Conservation (phyloP, 1,139 yeast genomes). For the Diutina neorugosa region DNA sequence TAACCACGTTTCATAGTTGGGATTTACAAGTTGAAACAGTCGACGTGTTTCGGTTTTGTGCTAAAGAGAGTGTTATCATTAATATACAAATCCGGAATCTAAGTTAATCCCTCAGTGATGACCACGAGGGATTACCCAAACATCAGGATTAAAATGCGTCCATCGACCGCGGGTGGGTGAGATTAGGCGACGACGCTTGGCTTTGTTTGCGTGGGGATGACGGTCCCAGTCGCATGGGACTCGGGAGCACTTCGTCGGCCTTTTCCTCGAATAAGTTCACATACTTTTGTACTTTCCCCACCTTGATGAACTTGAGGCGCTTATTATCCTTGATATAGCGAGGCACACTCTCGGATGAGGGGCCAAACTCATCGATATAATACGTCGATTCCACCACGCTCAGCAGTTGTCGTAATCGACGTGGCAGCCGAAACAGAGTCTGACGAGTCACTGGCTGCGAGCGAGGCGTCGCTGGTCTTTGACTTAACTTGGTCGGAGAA, state of each 20-base stretch:
- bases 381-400: not conserved
- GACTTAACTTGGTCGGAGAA: not conserved
- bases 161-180: not conserved
- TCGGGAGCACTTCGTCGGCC: constrained; percentile 10
- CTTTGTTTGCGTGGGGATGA: not conserved
- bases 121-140: no score
- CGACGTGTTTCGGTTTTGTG: no score
- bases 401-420: not conserved
- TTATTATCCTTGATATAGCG: constrained; percentile 30
- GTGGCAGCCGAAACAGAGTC: constrained; percentile 2
- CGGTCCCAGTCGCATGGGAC: not conserved
- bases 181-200: not conserved
- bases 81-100: no score
- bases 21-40: no score
- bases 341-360: constrained; percentile 17
- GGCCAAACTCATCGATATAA: not conserved
- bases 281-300: constrained; percentile 37
- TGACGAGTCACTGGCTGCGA: constrained; percentile 2
- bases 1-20: no score
- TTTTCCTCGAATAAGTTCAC: constrained; percentile 34
- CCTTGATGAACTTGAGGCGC: constrained; percentile 34
- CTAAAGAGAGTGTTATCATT: no score
- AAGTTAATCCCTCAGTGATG: no score
- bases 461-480: not conserved
- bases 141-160: not conserved